These are phyloP conservation scores for Candida ascalaphidarum DNA, from an alignment of 805 yeast species.

Conservation along the genomic window DNA sequence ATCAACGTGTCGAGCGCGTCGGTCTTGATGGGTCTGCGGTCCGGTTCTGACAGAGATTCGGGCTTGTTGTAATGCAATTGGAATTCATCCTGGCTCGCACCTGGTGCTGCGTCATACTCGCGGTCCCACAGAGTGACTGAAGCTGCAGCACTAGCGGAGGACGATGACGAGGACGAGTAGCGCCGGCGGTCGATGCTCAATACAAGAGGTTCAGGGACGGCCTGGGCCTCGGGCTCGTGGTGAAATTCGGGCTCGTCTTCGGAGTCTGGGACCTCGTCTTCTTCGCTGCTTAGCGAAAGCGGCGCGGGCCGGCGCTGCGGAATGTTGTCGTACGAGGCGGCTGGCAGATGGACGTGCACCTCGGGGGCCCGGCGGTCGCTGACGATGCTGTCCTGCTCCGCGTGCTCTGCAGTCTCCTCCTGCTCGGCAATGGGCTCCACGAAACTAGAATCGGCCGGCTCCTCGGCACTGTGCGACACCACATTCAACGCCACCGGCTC, in stretches of 20 bases:
- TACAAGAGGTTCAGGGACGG: neutral
- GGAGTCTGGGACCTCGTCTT: slow-evolving; percentile 5
- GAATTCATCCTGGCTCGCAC: no score
- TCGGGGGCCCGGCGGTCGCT: slow-evolving; percentile 8
- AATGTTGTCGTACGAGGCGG: slow-evolving; percentile 17
- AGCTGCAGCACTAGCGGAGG: no score
- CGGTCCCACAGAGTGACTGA: no score
- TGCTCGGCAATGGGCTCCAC: neutral
- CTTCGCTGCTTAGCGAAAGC: slow-evolving; percentile 4
- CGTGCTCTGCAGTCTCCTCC: neutral
- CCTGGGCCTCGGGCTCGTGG: neutral
- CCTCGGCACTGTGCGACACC: neutral
- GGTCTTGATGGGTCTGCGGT: slow-evolving; percentile 9
- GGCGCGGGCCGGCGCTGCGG: no score
- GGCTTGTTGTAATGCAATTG: no score
- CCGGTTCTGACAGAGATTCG: no score
- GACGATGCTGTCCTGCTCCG: neutral
- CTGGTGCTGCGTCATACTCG: no score
- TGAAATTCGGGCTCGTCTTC: neutral
- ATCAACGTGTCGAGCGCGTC: slow-evolving; percentile 30
- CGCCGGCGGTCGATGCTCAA: neutral
- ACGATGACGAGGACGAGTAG: no score
- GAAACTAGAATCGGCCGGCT: neutral
- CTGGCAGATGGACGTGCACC: no score
- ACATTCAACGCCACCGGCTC: slow-evolving; percentile 25